Evolutionary conservation across 2,329 filamentous ascomycete genomes (phyloP).

Genomic region (Hirsutella thompsonii): DNA sequence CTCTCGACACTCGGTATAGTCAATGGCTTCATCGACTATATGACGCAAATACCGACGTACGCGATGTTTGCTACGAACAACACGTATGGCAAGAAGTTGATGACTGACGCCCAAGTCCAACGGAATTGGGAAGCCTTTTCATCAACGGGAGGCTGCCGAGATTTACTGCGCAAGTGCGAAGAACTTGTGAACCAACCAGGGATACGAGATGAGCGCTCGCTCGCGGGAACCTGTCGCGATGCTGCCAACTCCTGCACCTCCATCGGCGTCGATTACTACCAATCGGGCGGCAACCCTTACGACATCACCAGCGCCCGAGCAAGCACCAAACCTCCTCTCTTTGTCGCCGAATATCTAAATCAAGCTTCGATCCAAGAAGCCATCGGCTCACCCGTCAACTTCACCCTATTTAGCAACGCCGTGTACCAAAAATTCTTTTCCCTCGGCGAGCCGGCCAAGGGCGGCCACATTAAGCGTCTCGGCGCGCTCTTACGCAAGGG

Average conservation of each 20-base stretch:
- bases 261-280: slow-evolving; percentile 44
- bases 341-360: slow-evolving; percentile 54
- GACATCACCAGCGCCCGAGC: slow-evolving; percentile 42
- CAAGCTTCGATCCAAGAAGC: slow-evolving; percentile 40
- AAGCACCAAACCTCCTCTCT: slow-evolving; percentile 50
- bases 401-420: slow-evolving; percentile 32
- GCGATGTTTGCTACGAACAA: slow-evolving; percentile 48
- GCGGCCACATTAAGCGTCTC: slow-evolving; percentile 46
- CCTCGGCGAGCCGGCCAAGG: slow-evolving; percentile 50
- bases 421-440: slow-evolving; percentile 33
- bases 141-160: slow-evolving; percentile 34
- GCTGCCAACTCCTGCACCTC: not conserved
- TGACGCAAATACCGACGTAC: slow-evolving; percentile 45
- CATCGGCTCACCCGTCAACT: slow-evolving; percentile 51
- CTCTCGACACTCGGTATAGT: slow-evolving; percentile 55
- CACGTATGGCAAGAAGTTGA: slow-evolving; percentile 48
- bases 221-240: not conserved
- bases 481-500: slow-evolving; percentile 47
- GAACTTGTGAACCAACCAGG: not conserved
- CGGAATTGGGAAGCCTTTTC: slow-evolving; percentile 26
- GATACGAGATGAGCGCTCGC: too few relatives aligned
- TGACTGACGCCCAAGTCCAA: slow-evolving; percentile 36
- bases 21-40: slow-evolving; percentile 56
- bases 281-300: slow-evolving; percentile 43
- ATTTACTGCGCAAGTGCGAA: slow-evolving; percentile 40